Evolutionary conservation across 2,329 filamentous ascomycete species (phyloP).

Genomic region (Penicillium rolfsii): DNA sequence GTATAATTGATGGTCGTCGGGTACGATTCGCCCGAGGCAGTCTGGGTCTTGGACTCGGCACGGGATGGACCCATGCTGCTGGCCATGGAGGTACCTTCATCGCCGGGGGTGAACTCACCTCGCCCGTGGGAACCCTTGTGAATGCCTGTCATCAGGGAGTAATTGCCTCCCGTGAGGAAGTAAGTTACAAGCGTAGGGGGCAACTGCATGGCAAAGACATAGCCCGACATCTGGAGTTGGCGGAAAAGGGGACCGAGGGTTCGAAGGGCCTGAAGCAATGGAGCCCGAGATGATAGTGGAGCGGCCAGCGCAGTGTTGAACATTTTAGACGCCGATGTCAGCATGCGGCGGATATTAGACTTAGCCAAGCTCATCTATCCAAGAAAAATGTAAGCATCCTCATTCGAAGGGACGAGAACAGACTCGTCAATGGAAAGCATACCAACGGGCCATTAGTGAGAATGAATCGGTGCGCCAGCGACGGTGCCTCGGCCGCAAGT

Average conservation of each 20-base stretch:
- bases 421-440: slow-evolving; percentile 30
- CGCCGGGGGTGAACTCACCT: slow-evolving; percentile 35
- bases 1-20: slow-evolving; percentile 44
- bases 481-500: slow-evolving; percentile 61
- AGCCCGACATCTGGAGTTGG: slow-evolving; percentile 56
- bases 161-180: slow-evolving; percentile 55
- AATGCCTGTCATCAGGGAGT: slow-evolving; percentile 50
- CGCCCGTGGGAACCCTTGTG: slow-evolving; percentile 47
- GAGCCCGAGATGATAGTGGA: slow-evolving; percentile 49
- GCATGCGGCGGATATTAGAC: slow-evolving; percentile 48
- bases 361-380: slow-evolving; percentile 46
- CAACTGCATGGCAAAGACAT: slow-evolving; percentile 59
- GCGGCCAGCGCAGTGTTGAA: slow-evolving; percentile 51
- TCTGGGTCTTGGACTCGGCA: slow-evolving; percentile 47
- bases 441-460: slow-evolving; percentile 59
- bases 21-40: slow-evolving; percentile 40
- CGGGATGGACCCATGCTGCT: slow-evolving; percentile 55
- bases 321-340: slow-evolving; percentile 54
- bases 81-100: slow-evolving; percentile 54
- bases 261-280: slow-evolving; percentile 49
- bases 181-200: slow-evolving; percentile 50
- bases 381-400: neutral
- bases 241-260: slow-evolving; percentile 53
- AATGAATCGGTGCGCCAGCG: slow-evolving; percentile 60
- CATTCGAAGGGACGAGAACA: neutral